phyloP scores from a whole-genome alignment of 2,329 filamentous ascomycete species.

The Sarocladiaceae sp. region DNA sequence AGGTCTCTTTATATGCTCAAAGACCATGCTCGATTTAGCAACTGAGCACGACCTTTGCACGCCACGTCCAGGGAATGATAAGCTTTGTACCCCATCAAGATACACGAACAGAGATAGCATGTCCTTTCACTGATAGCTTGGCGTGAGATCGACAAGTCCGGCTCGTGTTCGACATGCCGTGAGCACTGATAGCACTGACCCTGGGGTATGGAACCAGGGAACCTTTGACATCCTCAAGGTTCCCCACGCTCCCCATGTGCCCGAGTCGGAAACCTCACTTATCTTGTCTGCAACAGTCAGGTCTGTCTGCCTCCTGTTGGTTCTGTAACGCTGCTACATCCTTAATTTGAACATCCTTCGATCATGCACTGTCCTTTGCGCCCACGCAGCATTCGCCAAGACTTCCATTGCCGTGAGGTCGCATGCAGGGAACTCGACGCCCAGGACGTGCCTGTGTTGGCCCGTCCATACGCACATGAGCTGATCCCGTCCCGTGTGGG shows the following conservation, averaged over 20 bases:
- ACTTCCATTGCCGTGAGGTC: background rate
- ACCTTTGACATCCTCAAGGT: background rate
- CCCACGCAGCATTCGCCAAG: background rate
- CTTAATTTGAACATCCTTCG: too few relatives aligned
- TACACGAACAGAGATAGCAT: background rate
- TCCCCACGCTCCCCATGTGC: background rate
- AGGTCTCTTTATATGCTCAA: background rate
- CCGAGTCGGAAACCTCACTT: too few relatives aligned
- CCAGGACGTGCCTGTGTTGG: background rate
- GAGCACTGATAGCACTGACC: background rate
- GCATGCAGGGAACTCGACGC: background rate
- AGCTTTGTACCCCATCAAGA: background rate
- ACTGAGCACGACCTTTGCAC: background rate
- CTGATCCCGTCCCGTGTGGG: slow-evolving; percentile 1
- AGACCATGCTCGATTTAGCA: background rate
- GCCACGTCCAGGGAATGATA: background rate
- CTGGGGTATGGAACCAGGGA: slow-evolving; percentile 1
- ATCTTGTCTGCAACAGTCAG: too few relatives aligned
- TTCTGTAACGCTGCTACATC: too few relatives aligned
- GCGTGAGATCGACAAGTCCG: slow-evolving; percentile 3
- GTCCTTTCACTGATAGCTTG: slow-evolving; percentile 7
- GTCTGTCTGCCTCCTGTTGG: too few relatives aligned
- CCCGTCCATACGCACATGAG: background rate
- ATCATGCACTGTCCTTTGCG: too few relatives aligned
- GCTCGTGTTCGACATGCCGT: background rate